Base-by-base conservation (phyloP, 2,329 filamentous ascomycete genomes). In the Neobulgaria alba region DNA sequence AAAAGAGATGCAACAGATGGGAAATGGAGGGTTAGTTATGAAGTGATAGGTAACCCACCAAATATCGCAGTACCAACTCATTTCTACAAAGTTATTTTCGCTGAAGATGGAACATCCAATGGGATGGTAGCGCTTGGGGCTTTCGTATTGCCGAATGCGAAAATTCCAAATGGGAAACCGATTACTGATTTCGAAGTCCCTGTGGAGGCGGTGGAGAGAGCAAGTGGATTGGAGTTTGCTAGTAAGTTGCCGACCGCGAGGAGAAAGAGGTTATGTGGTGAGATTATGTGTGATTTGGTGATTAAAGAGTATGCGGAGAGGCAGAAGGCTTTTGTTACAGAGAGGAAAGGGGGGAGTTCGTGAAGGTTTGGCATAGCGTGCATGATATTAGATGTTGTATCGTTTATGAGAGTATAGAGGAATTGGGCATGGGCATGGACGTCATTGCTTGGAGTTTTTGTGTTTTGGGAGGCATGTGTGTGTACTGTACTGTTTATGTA, bases 51-150 rank as follows among this genome's bases (percentile, higher is more conserved):
- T 29, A 83, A 73, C 60, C 92, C 92, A 50, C 90, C 92, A 5
- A 93, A 88, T 57, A 84, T 98, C 41, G 89, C 92, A 18, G 92
- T 98, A 39, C 92, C 92, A 3, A 98, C 92, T 16, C 92, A 98
- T 64, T 98, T 98, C 67, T 98, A 95, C 75, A 98, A 98, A 70
- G 87, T 98, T 58, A 92, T 98, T 54, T 94, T 92, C 57, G 92
- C 86, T 18, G 92, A 98, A 66, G 87, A 95, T 57, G 85, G 83
- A 3, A 67, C 64, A 1, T 63, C 59, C 8, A 71, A 71, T 18
- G 85, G 85, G 14, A 82, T 82, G 49, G 92, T 98, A 23, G 87
- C 88, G 21, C 68, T 98, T 26, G 92, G 86, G 33, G 92, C 92
- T 5, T 98, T 98, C 58, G 90, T 98, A 39, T 71, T 98, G 55